phyloP scores from a whole-genome alignment of 1,284 basidiomycete genomes.

The Cystobasidium slooffiae region DNA sequence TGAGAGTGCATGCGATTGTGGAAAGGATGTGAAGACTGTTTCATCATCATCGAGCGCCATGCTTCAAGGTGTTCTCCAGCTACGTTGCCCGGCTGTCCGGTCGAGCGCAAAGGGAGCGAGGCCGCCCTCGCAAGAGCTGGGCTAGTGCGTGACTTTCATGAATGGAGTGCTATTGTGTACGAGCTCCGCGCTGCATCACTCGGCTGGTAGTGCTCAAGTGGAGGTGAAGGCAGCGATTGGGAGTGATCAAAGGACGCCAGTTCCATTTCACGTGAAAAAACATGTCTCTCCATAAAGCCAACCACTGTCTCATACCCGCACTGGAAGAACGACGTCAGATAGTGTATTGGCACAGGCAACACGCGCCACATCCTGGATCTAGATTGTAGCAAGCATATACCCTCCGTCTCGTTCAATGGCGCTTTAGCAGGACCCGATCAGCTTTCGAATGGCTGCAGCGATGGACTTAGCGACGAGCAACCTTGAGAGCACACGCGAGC shows the following conservation, averaged over 20 bases:
- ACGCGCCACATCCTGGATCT: too few species aligned
- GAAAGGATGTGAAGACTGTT: conserved; percentile 33
- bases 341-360: too few species aligned
- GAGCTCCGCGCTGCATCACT: not conserved
- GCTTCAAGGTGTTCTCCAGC: not conserved
- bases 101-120: not conserved
- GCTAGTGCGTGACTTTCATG: too few species aligned
- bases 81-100: not conserved
- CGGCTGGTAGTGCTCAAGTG: too few species aligned
- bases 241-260: too few species aligned
- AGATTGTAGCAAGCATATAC: too few species aligned
- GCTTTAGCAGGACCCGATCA: not conserved
- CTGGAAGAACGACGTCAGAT: too few species aligned
- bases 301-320: too few species aligned
- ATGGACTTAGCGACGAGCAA: not conserved
- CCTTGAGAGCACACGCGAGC: conserved; percentile 4
- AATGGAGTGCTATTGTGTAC: not conserved
- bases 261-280: too few species aligned
- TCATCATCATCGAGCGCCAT: conserved; percentile 6
- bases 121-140: not conserved
- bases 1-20: conserved; percentile 32
- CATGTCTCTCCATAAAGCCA: too few species aligned
- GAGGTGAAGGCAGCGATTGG: too few species aligned
- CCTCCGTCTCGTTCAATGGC: too few species aligned
- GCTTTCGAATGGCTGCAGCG: not conserved